Percentiles rank a stretch among this genome's conserved stretches.
Evolutionary conservation across 2,329 filamentous ascomycete genomes (phyloP).

Genomic region (Diaporthe citri): DNA sequence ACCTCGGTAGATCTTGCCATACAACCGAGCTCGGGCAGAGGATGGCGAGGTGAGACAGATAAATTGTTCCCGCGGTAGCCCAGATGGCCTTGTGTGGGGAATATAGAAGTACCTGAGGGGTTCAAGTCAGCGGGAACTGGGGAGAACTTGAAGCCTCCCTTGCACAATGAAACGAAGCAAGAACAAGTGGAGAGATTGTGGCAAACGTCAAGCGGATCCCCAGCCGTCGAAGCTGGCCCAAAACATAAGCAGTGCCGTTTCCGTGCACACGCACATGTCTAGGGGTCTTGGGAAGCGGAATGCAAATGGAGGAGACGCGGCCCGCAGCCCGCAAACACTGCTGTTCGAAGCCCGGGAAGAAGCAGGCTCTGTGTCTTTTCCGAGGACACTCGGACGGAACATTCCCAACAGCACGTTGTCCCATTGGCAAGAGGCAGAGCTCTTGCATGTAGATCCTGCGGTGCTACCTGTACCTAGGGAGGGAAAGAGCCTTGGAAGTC

Average conservation of each 20-base stretch:
- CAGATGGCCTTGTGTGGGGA: background rate
- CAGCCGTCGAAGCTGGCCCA: background rate
- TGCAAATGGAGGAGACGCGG: background rate
- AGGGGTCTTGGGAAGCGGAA: background rate
- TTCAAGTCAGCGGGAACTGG: background rate
- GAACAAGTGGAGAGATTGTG: background rate
- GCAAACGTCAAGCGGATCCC: background rate
- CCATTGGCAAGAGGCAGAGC: constrained; percentile 7
- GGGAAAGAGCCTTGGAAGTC: constrained; percentile 5
- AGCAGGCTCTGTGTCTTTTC: constrained; percentile 2
- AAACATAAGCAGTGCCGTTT: background rate
- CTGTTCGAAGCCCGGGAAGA: background rate
- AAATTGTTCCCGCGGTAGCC: background rate
- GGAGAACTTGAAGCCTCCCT: no score
- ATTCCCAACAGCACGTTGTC: background rate
- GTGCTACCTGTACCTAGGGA: constrained; percentile 8
- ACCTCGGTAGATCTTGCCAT: background rate
- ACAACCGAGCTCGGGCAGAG: background rate
- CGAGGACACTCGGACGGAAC: background rate
- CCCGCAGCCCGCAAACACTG: background rate
- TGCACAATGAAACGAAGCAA: background rate
- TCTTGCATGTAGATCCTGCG: constrained; percentile 17
- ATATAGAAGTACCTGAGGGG: background rate
- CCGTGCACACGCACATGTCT: background rate
- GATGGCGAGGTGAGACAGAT: background rate